Percentiles rank a stretch among this genome's conserved stretches.
These are phyloP conservation scores for Fusarium tanahbumbuense DNA, from an alignment of 2,329 filamentous ascomycete genomes.

Conservation along the genomic window DNA sequence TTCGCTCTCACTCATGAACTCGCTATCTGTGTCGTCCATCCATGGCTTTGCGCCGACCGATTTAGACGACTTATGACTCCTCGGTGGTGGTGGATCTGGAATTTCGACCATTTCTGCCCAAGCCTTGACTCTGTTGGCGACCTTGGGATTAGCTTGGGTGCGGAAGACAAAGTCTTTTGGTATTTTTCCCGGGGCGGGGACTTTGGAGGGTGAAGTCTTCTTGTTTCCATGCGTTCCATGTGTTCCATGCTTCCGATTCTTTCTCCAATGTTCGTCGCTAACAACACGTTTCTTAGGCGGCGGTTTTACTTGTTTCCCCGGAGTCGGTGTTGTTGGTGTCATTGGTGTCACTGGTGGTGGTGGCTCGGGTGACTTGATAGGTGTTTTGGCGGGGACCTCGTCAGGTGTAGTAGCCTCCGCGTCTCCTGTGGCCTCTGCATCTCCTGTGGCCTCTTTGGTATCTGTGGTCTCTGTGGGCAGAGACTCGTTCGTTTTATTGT, in stretches of 20 bases:
- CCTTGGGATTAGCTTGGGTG: conserved; percentile 65
- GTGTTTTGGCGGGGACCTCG: conserved; percentile 19
- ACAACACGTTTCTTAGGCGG: conserved; percentile 92
- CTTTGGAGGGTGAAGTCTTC: conserved; percentile 53
- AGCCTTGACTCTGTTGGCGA: conserved; percentile 70
- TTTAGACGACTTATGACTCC: conserved; percentile 53
- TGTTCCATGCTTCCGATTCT: conserved; percentile 64
- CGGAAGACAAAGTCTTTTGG: conserved; percentile 69
- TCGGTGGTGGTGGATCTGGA: conserved; percentile 54
- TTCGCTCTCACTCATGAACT: conserved; percentile 48
- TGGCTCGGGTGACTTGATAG: conserved; percentile 27
- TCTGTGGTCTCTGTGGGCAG: conserved; percentile 36
- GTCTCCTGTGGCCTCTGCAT: conserved; percentile 26
- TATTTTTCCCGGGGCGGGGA: conserved; percentile 52
- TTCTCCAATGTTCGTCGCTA: conserved; percentile 91
- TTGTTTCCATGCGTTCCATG: conserved; percentile 61
- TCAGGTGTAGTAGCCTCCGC: conserved; percentile 25
- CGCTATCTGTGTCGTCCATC: conserved; percentile 45
- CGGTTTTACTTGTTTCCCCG: conserved; percentile 51
- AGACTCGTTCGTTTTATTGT: conserved; percentile 47
- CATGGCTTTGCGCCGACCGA: conserved; percentile 49
- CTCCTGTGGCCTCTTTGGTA: conserved; percentile 5
- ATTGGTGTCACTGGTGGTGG: conserved; percentile 48
- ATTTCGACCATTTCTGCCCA: conserved; percentile 69
- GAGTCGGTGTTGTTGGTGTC: conserved; percentile 53